Evolutionary conservation across 208 protist species (phyloP).

Genomic region (Acanthamoeba divionensis): DNA sequence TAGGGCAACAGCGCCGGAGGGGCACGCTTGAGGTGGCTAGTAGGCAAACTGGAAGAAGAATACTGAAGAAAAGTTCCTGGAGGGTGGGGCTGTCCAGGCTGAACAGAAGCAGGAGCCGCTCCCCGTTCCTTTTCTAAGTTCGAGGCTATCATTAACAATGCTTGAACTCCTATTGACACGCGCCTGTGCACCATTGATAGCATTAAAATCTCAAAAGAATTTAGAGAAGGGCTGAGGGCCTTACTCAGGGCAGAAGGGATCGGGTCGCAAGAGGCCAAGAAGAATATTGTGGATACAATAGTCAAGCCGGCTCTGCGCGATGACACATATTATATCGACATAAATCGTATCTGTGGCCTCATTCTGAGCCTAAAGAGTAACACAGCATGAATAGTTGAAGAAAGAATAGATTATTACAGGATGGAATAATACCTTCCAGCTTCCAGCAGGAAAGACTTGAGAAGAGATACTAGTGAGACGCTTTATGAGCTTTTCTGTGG

Average conservation of each 20-base stretch:
- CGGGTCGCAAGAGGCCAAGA: not conserved
- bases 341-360: not conserved
- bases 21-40: too few species aligned
- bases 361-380: not conserved
- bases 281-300: constrained; percentile 29
- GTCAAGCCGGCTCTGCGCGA: constrained; percentile 28
- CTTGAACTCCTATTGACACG: not conserved
- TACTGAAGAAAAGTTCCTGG: too few species aligned
- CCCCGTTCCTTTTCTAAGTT: not conserved
- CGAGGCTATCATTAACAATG: not conserved
- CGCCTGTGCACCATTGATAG: not conserved
- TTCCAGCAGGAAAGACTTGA: not conserved
- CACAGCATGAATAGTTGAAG: not conserved
- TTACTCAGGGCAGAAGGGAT: constrained; percentile 15
- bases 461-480: not conserved
- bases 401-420: not conserved
- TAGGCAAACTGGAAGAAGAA: too few species aligned
- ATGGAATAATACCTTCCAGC: not conserved
- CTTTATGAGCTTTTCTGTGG: not conserved
- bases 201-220: not conserved
- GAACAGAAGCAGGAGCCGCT: too few species aligned
- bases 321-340: constrained; percentile 15
- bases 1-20: not conserved
- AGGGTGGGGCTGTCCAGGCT: too few species aligned
- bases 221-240: not conserved